Percentiles rank a stretch among this genome's conserved stretches.
phyloP scores from a whole-genome alignment of 495 filamentous ascomycete genomes.

The Astrocystis sublimbata region DNA sequence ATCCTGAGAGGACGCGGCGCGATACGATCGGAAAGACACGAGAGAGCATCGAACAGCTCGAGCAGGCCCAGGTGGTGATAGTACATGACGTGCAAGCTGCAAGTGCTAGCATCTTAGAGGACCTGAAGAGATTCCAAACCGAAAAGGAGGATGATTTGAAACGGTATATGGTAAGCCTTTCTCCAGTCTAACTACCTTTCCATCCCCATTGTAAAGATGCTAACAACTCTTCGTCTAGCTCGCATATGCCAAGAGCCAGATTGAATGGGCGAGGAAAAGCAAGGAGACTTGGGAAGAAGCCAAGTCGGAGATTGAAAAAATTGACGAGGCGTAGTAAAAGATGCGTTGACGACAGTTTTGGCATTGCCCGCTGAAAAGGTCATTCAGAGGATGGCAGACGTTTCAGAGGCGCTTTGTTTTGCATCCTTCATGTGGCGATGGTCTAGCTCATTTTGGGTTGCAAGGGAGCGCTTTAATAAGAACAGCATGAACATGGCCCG shows the following conservation, averaged over 20 bases:
- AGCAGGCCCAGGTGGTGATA: conserved; percentile 83
- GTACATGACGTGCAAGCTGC: conserved; percentile 91
- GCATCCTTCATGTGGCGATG: conserved; percentile 16
- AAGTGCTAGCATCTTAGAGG: conserved; percentile 78
- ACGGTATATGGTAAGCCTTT: conserved; percentile 82
- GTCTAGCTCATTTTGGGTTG: conserved; percentile 21
- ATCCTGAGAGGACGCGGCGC: conserved; percentile 86
- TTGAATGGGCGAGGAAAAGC: conserved; percentile 98
- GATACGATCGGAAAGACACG: conserved; percentile 95
- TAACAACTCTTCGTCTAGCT: conserved; percentile 55
- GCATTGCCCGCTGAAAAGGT: background rate
- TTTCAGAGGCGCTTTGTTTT: conserved; percentile 11
- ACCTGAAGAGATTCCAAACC: conserved; percentile 86
- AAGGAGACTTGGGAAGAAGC: conserved; percentile 96
- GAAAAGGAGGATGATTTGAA: conserved; percentile 94
- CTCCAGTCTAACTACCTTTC: background rate
- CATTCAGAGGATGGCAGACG: conserved; percentile 3
- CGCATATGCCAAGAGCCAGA: conserved; percentile 88
- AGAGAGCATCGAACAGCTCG: conserved; percentile 72
- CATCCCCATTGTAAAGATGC: background rate
- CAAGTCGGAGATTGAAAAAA: conserved; percentile 88
- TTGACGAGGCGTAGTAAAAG: conserved; percentile 54
- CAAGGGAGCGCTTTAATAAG: conserved; percentile 31
- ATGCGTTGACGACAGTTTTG: background rate
- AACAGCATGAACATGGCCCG: conserved; percentile 18